Percentiles rank a stretch among this genome's conserved stretches.
Evolutionary conservation across 116 monocot species (phyloP).

Genomic region (Phalaenopsis hybrid): DNA sequence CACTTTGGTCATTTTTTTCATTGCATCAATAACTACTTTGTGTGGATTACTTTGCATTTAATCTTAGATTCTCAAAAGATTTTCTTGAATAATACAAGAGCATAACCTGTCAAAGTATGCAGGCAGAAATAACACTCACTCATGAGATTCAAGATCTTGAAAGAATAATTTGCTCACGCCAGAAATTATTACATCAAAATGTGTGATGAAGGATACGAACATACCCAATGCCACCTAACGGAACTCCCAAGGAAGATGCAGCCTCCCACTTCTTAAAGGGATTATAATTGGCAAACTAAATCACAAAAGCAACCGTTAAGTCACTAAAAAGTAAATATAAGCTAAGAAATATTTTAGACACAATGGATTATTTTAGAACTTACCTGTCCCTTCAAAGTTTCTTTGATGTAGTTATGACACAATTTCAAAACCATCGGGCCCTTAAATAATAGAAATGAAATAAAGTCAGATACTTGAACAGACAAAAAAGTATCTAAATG

Average conservation of each 20-base stretch:
- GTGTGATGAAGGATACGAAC: background rate
- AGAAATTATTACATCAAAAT: background rate
- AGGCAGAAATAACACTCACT: too few species aligned
- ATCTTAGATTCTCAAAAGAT: background rate
- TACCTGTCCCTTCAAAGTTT: constrained; percentile 31
- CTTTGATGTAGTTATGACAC: constrained; percentile 17
- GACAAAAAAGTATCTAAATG: too few species aligned
- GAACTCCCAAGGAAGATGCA: constrained; percentile 31
- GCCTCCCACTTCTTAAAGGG: constrained; percentile 33
- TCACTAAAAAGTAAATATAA: constrained; percentile 3
- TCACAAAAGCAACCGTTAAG: background rate
- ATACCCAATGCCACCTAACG: constrained; percentile 51
- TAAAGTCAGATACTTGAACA: constrained; percentile 1
- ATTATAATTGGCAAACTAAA: constrained; percentile 26
- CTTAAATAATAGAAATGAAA: constrained; percentile 15
- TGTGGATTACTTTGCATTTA: background rate
- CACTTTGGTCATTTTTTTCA: background rate
- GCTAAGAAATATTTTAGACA: background rate
- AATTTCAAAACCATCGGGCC: constrained; percentile 21
- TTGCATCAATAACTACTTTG: background rate
- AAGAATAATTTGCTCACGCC: background rate
- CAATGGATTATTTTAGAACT: constrained; percentile 3
- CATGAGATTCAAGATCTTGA: background rate
- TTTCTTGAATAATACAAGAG: background rate
- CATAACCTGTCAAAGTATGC: background rate